These are phyloP conservation scores for Boletus mariae DNA, from an alignment of 1,284 basidiomycete genomes.

Conservation along the genomic window DNA sequence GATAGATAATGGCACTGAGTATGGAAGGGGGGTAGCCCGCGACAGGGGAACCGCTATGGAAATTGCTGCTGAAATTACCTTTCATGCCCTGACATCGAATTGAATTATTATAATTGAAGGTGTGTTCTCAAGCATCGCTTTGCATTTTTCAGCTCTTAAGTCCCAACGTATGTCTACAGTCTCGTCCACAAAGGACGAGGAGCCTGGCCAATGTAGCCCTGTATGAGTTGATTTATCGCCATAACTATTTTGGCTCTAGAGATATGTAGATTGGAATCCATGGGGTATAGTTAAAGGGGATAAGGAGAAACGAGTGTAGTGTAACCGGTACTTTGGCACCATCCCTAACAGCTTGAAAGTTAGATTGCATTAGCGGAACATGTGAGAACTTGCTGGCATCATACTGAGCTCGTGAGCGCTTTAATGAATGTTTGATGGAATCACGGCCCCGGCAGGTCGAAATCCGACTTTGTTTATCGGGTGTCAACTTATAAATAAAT, in stretches of 20 bases:
- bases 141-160: neutral
- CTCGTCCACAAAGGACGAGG: neutral
- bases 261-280: conserved; percentile 9
- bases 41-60: conserved; percentile 34
- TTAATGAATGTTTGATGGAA: too few relatives aligned
- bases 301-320: neutral
- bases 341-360: neutral
- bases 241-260: neutral
- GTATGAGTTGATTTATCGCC: conserved; percentile 6
- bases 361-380: neutral
- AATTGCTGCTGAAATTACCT: conserved; percentile 27
- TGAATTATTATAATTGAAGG: conserved; percentile 12
- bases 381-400: too few relatives aligned
- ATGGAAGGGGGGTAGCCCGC: conserved; percentile 27
- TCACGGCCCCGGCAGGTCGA: too few relatives aligned
- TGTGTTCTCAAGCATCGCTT: neutral
- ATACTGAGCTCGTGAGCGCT: too few relatives aligned
- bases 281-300: neutral
- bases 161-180: neutral
- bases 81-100: conserved; percentile 19
- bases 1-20: conserved; percentile 29
- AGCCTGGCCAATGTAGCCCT: neutral
- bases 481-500: too few relatives aligned
- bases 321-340: neutral
- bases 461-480: too few relatives aligned